phyloP scores from a whole-genome alignment of 768 basidiomycete genomes.

The Butyriboletus loyo region DNA sequence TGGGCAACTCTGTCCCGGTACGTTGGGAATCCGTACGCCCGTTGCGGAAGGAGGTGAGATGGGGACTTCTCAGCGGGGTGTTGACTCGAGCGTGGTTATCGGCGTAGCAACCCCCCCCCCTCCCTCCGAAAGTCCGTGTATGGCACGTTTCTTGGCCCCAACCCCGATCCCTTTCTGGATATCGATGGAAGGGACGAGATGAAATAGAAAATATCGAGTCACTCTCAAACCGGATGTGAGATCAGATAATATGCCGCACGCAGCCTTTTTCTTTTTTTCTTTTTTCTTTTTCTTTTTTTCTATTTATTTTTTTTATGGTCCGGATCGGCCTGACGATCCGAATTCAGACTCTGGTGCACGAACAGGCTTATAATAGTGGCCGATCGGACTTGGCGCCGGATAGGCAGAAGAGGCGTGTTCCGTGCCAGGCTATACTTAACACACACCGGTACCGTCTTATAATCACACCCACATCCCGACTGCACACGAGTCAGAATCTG shows the following conservation, averaged over 20 bases:
- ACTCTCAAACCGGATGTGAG: background rate
- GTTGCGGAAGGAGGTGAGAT: slow-evolving; percentile 9
- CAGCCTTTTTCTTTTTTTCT: background rate
- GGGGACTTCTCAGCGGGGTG: slow-evolving; percentile 8
- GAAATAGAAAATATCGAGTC: background rate
- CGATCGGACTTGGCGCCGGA: slow-evolving; percentile 1
- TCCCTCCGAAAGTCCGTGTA: no score
- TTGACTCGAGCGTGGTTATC: slow-evolving; percentile 13
- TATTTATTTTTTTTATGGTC: no score
- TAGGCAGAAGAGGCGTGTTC: background rate
- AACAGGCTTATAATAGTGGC: no score
- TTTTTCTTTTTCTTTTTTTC: no score
- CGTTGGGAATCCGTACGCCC: slow-evolving; percentile 3
- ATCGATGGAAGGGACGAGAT: background rate
- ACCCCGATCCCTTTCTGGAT: background rate
- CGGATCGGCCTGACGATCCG: background rate
- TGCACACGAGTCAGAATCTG: background rate
- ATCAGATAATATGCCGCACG: background rate
- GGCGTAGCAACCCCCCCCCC: slow-evolving; percentile 12
- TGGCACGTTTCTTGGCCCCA: background rate
- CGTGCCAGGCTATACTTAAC: slow-evolving; percentile 7
- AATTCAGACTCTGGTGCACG: no score
- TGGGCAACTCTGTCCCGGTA: slow-evolving; percentile 15
- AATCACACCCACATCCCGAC: slow-evolving; percentile 9
- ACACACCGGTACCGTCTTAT: slow-evolving; percentile 5